These are phyloP conservation scores for Neostapfia colusana DNA, from an alignment of 176 grass and related monocot genomes.

Conservation along the genomic window DNA sequence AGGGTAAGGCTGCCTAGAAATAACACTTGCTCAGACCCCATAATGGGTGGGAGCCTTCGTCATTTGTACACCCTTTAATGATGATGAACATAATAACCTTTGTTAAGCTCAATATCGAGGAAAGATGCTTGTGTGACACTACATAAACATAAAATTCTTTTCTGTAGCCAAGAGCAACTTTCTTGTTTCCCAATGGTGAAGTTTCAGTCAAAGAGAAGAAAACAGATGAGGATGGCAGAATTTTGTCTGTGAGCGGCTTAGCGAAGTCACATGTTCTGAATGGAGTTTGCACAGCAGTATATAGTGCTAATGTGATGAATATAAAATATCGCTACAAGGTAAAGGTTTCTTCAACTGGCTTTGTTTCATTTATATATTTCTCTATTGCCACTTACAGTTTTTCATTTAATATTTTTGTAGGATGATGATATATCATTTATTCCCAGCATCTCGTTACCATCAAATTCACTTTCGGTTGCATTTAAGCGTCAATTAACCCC, in stretches of 20 bases:
- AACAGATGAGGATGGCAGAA: constrained; percentile 54
- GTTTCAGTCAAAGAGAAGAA: constrained; percentile 74
- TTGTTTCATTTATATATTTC: constrained; percentile 11
- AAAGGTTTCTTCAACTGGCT: constrained; percentile 31
- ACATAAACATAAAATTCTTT: constrained; percentile 22
- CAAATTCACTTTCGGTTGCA: constrained; percentile 70
- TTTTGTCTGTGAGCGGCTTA: constrained; percentile 66
- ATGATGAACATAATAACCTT: neutral
- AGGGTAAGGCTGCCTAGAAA: too few species aligned
- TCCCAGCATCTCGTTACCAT: constrained; percentile 72
- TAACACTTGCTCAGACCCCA: too few species aligned
- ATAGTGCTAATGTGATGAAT: constrained; percentile 65
- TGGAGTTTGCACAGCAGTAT: constrained; percentile 72
- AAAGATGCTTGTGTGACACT: neutral
- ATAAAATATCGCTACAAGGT: constrained; percentile 96
- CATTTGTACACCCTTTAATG: too few species aligned
- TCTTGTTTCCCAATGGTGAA: constrained; percentile 75
- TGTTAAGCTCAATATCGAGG: neutral
- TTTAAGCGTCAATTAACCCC: constrained; percentile 83
- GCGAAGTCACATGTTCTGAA: constrained; percentile 63
- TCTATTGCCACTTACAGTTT: constrained; percentile 19
- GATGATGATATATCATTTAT: constrained; percentile 89
- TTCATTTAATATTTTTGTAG: constrained; percentile 42
- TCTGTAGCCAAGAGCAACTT: constrained; percentile 79
- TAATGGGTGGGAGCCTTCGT: too few species aligned